phyloP scores from a whole-genome alignment of 805 yeast species.

The Candida vartiovaarae region DNA sequence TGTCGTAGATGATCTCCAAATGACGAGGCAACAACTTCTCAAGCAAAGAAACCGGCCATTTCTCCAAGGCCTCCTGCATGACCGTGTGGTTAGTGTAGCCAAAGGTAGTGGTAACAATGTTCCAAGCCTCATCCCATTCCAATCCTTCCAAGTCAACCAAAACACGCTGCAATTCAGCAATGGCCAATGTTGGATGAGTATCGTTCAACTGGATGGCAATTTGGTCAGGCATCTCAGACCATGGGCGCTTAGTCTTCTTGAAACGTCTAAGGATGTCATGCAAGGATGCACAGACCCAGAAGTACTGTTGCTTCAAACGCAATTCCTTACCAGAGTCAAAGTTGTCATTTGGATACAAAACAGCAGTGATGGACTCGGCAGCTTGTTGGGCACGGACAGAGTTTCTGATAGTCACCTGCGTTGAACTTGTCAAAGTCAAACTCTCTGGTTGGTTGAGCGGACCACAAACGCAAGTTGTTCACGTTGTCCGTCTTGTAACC shows the following conservation, averaged over 20 bases:
- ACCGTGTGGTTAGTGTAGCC: conserved; percentile 95
- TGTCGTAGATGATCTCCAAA: conserved; percentile 81
- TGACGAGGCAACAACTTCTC: conserved; percentile 84
- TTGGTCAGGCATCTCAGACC: conserved; percentile 79
- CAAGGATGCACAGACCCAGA: conserved; percentile 93
- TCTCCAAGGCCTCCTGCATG: conserved; percentile 90
- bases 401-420: conserved; percentile 80
- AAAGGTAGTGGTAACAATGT: conserved; percentile 68
- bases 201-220: conserved; percentile 92
- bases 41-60: conserved; percentile 85
- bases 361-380: conserved; percentile 91
- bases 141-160: conserved; percentile 78
- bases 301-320: conserved; percentile 90
- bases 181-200: conserved; percentile 89
- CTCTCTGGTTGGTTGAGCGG: conserved; percentile 82
- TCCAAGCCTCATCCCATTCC: conserved; percentile 83
- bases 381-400: conserved; percentile 80
- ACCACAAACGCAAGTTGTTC: conserved; percentile 87
- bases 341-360: conserved; percentile 89
- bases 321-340: conserved; percentile 87
- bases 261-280: conserved; percentile 88
- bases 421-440: conserved; percentile 89
- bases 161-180: conserved; percentile 83
- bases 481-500: conserved; percentile 80
- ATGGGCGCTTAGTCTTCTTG: conserved; percentile 67